A percentile compares a stretch with the other conserved stretches of the same genome.
Conservation (phyloP, 202 grass and related monocot genomes). For the Bolboschoenoplectus hybrid region DNA sequence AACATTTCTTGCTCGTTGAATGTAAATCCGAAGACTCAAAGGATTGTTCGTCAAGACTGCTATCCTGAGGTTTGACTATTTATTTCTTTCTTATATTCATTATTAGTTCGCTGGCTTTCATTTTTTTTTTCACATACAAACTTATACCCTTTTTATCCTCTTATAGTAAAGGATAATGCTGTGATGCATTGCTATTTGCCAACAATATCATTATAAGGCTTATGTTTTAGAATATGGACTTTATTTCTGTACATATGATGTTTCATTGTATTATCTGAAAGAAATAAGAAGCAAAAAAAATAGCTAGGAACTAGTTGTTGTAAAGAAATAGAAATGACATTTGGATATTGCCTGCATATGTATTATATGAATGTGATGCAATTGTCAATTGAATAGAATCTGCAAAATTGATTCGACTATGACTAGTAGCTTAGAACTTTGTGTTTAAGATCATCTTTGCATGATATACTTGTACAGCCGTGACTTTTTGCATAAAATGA, state of each 20-base stretch:
- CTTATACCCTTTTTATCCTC: neutral
- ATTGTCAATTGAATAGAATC: neutral
- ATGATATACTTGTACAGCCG: neutral
- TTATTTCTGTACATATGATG: slow-evolving; percentile 35
- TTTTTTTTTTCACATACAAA: neutral
- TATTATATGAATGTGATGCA: neutral
- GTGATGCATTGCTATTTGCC: neutral
- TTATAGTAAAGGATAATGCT: slow-evolving; percentile 19
- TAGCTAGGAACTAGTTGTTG: neutral
- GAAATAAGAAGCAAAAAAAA: neutral
- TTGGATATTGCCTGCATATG: neutral
- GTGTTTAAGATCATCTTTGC: neutral
- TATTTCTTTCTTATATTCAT: neutral
- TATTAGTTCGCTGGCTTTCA: neutral
- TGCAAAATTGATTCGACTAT: neutral
- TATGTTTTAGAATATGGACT: slow-evolving; percentile 26
- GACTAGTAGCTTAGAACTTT: too few relatives aligned
- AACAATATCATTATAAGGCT: neutral
- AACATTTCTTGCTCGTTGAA: slow-evolving; percentile 69
- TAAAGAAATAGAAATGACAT: slow-evolving; percentile 2
- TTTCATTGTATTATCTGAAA: slow-evolving; percentile 10
- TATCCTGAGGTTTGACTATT: slow-evolving; percentile 49
- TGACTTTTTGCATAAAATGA: neutral
- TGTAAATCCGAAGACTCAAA: slow-evolving; percentile 64
- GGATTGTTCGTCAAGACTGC: slow-evolving; percentile 74